These are phyloP conservation scores for Arthrobotrys sinensis DNA, from an alignment of 2,329 filamentous ascomycete genomes.

Conservation along the genomic window DNA sequence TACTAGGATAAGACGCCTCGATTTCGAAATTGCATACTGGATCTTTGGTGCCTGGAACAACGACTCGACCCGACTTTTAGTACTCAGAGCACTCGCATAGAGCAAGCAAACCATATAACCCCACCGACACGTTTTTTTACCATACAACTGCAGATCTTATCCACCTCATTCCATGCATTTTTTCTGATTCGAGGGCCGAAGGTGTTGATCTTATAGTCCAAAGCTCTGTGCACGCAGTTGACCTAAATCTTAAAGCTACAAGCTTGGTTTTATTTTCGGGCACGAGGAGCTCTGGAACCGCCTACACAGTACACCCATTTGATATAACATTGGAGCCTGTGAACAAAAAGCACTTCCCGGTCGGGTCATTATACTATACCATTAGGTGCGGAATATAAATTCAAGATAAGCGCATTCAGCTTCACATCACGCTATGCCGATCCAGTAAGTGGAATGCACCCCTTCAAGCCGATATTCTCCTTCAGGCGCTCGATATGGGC, in stretches of 20 bases:
- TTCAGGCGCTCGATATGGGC: slow-evolving; percentile 19
- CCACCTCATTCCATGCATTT: slow-evolving; percentile 48
- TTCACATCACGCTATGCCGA: slow-evolving; percentile 50
- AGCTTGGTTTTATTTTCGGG: slow-evolving; percentile 8
- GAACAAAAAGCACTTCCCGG: slow-evolving; percentile 7
- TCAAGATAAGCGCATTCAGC: slow-evolving; percentile 50
- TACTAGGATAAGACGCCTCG: neutral
- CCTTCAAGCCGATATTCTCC: slow-evolving; percentile 46
- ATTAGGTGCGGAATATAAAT: slow-evolving; percentile 42
- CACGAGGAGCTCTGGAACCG: slow-evolving; percentile 39
- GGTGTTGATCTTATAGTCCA: slow-evolving; percentile 43
- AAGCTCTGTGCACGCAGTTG: slow-evolving; percentile 20
- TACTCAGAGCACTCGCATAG: slow-evolving; percentile 6
- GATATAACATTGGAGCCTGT: slow-evolving; percentile 6
- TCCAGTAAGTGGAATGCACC: slow-evolving; percentile 42
- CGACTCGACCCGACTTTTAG: neutral
- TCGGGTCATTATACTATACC: slow-evolving; percentile 28
- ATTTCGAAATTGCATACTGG: slow-evolving; percentile 22
- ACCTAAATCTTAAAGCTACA: slow-evolving; percentile 13
- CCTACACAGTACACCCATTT: neutral
- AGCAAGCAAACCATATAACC: slow-evolving; percentile 26
- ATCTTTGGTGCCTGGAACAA: slow-evolving; percentile 46
- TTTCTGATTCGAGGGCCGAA: slow-evolving; percentile 32
- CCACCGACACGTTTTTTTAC: slow-evolving; percentile 45
- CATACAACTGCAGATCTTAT: slow-evolving; percentile 45